Evolutionary conservation across 1,284 basidiomycete genomes (phyloP).

Genomic region (Heterobasidion parviporum): DNA sequence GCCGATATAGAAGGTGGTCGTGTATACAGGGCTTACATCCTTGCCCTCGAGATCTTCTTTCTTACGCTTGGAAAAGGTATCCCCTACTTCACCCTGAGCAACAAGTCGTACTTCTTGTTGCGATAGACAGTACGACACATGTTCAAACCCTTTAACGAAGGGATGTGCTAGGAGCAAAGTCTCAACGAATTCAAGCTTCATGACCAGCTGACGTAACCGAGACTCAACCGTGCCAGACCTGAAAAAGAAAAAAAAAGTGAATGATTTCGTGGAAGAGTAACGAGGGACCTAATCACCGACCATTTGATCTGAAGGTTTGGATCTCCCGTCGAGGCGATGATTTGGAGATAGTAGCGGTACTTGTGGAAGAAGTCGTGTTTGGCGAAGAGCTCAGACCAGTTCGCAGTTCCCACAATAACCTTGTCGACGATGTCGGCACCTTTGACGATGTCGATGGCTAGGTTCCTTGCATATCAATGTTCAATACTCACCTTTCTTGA

Average conservation of each 20-base stretch:
- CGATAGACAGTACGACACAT: conserved; percentile 75
- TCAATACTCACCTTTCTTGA: conserved; percentile 68
- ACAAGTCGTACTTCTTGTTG: conserved; percentile 87
- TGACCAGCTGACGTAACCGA: conserved; percentile 89
- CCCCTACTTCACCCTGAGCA: conserved; percentile 81
- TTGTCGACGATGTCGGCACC: conserved; percentile 91
- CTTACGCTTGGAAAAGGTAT: conserved; percentile 64
- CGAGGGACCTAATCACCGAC: conserved; percentile 36
- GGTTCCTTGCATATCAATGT: neutral
- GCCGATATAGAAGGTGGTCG: conserved; percentile 96
- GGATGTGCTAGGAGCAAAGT: conserved; percentile 91
- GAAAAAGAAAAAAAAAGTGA: conserved; percentile 2
- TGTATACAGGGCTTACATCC: conserved; percentile 76
- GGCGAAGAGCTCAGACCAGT: conserved; percentile 88
- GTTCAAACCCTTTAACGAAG: conserved; percentile 91
- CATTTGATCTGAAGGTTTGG: conserved; percentile 91
- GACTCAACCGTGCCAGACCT: conserved; percentile 98
- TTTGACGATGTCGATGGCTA: conserved; percentile 19
- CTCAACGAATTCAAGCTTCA: conserved; percentile 96
- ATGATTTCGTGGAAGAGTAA: conserved; percentile 1
- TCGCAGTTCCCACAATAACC: conserved; percentile 78
- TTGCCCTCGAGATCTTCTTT: conserved; percentile 76
- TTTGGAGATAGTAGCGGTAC: conserved; percentile 98
- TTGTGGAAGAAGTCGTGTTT: conserved; percentile 97
- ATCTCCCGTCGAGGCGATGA: conserved; percentile 85